A percentile compares a stretch with the other conserved stretches of the same genome.
Evolutionary conservation across 345 rosid species (phyloP).

Genomic region (Corchorus olitorius): DNA sequence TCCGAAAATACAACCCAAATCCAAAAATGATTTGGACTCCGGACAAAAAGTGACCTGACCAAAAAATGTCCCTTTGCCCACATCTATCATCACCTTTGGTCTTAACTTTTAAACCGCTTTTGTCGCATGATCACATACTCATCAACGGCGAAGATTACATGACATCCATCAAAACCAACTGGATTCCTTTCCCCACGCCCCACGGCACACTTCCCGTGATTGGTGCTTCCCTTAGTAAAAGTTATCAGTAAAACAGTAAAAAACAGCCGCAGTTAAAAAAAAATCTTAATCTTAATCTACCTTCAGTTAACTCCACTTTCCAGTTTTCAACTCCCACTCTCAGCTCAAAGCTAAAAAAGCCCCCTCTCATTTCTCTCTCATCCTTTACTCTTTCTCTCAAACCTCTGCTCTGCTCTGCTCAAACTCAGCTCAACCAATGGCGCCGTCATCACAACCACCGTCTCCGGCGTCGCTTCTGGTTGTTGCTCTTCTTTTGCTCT

Average conservation of each 20-base stretch:
- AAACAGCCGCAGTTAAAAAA: not conserved
- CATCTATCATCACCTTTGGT: not conserved
- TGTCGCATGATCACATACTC: not conserved
- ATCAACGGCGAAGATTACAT: constrained; percentile 10
- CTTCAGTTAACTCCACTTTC: too few relatives aligned
- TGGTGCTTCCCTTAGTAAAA: not conserved
- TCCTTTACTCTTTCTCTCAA: not conserved
- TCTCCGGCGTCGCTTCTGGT: constrained; percentile 19
- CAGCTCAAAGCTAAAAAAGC: not conserved
- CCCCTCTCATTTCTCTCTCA: not conserved
- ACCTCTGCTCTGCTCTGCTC: not conserved
- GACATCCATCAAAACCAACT: not conserved
- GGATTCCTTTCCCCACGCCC: not conserved
- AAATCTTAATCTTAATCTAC: not conserved
- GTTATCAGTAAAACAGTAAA: not conserved
- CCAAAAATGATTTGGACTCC: too few relatives aligned
- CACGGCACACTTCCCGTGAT: constrained; percentile 12
- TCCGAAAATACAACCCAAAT: too few relatives aligned
- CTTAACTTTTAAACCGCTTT: not conserved
- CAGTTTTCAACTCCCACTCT: not conserved
- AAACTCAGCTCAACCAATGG: constrained; percentile 24
- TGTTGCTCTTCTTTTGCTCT: constrained; percentile 25
- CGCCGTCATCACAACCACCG: constrained; percentile 25
- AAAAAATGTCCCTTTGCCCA: too few relatives aligned
- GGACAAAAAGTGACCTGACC: too few relatives aligned